Evolutionary conservation across 768 basidiomycete species (phyloP).

Genomic region (Hericium alpestre): DNA sequence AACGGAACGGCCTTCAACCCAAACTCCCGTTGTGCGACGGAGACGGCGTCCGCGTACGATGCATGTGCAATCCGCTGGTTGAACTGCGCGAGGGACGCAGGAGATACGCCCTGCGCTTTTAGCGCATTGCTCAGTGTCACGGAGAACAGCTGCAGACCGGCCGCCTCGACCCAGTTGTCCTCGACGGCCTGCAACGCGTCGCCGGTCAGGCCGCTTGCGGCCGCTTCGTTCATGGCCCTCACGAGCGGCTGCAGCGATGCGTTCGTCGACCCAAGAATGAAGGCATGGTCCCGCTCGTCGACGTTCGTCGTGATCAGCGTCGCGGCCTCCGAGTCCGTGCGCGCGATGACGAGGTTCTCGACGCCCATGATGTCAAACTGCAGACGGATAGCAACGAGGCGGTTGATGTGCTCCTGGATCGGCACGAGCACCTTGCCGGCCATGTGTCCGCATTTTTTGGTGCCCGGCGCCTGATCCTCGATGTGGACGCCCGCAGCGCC

Average conservation of each 20-base stretch:
- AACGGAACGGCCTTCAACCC: constrained; percentile 64
- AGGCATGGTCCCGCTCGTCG: constrained; percentile 93
- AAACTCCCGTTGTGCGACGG: constrained; percentile 71
- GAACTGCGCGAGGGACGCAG: constrained; percentile 50
- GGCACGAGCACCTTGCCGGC: constrained; percentile 95
- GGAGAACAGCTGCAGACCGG: constrained; percentile 73
- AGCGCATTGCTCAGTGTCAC: constrained; percentile 60
- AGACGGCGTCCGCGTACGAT: constrained; percentile 59
- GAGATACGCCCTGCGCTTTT: constrained; percentile 38
- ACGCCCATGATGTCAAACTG: constrained; percentile 99
- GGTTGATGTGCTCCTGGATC: constrained; percentile 95
- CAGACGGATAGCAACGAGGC: constrained; percentile 90
- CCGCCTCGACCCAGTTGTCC: constrained; percentile 74
- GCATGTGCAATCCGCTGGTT: constrained; percentile 48
- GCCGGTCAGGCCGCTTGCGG: constrained; percentile 69
- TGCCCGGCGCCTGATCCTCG: constrained; percentile 95
- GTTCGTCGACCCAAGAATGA: constrained; percentile 91
- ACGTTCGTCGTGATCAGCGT: constrained; percentile 95
- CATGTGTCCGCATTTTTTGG: constrained; percentile 95
- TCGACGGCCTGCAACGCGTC: constrained; percentile 78
- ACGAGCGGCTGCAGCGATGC: constrained; percentile 59
- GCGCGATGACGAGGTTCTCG: constrained; percentile 83
- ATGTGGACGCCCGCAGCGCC: constrained; percentile 97
- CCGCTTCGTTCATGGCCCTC: constrained; percentile 74
- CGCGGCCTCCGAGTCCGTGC: constrained; percentile 96